Evolutionary conservation across 148 eudicot genomes (phyloP).

Genomic region (Rhododendron henanense): DNA sequence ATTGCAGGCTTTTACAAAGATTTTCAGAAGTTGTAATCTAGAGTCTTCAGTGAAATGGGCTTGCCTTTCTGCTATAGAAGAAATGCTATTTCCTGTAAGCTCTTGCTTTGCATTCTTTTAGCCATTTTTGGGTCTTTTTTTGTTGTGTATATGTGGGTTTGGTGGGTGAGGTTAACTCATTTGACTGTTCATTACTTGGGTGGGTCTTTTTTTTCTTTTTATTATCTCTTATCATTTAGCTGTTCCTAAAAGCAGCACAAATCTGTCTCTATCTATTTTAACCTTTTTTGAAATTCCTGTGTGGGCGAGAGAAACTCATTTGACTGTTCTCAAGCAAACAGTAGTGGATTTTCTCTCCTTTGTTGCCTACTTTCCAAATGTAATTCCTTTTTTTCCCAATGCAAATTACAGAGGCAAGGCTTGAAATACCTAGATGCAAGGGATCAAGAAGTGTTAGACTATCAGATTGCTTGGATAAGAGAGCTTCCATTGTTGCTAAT

Average conservation of each 20-base stretch:
- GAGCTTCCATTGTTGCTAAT: conserved; percentile 63
- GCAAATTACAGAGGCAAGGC: conserved; percentile 45
- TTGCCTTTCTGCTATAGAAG: conserved; percentile 74
- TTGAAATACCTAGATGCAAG: conserved; percentile 31
- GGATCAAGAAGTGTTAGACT: conserved; percentile 41
- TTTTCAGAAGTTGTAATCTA: conserved; percentile 50
- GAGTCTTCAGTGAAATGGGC: conserved; percentile 68
- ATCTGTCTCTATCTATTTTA: not conserved
- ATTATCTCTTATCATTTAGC: not conserved
- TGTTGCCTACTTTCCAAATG: not conserved
- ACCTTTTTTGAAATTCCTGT: not conserved
- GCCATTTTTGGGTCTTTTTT: not conserved
- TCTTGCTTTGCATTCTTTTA: conserved; percentile 7
- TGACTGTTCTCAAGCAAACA: not conserved
- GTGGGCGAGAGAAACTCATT: not conserved
- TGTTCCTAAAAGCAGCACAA: not conserved
- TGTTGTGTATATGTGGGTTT: not conserved
- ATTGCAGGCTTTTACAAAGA: conserved; percentile 75
- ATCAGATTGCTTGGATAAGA: conserved; percentile 60
- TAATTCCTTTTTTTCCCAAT: not conserved
- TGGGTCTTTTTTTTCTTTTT: not conserved
- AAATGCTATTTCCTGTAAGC: conserved; percentile 80
- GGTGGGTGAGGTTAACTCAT: not conserved
- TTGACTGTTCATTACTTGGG: not conserved
- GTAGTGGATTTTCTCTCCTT: not conserved